Percentiles rank a stretch among this genome's conserved stretches.
Conservation (phyloP, 2,329 filamentous ascomycete species). For the Cyphellophora attinorum region DNA sequence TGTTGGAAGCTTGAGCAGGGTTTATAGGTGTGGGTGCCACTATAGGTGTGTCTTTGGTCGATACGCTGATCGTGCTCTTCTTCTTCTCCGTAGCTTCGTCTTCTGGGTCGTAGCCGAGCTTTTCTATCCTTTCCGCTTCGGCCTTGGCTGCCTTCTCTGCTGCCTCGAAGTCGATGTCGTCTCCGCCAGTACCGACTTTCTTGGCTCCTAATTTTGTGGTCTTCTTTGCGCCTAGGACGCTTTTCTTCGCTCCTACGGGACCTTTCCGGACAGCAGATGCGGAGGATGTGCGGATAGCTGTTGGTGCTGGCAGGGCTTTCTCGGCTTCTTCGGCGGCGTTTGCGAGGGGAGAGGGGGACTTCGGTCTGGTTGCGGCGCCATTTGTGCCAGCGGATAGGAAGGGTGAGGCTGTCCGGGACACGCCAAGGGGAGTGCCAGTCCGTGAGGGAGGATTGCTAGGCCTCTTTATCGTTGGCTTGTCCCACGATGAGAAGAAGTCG, state of each 20-base stretch:
- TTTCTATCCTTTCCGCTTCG: constrained; percentile 90
- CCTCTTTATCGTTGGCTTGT: constrained; percentile 93
- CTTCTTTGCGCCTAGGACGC: constrained; percentile 80
- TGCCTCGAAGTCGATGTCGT: constrained; percentile 89
- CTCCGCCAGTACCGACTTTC: constrained; percentile 63
- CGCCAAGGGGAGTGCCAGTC: constrained; percentile 72
- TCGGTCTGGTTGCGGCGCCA: constrained; percentile 62
- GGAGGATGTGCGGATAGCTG: constrained; percentile 63
- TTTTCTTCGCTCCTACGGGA: constrained; percentile 60
- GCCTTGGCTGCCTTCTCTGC: constrained; percentile 96
- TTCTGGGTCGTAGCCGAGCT: constrained; percentile 89
- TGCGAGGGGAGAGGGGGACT: constrained; percentile 52
- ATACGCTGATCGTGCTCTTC: constrained; percentile 23
- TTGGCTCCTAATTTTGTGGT: constrained; percentile 78
- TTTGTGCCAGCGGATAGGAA: constrained; percentile 68
- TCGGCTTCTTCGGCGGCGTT: constrained; percentile 48
- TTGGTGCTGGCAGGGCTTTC: constrained; percentile 42
- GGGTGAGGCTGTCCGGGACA: constrained; percentile 76
- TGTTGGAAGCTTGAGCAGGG: constrained; percentile 49
- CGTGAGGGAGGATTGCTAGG: constrained; percentile 89
- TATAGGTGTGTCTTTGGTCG: constrained; percentile 47
- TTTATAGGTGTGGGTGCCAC: constrained; percentile 68
- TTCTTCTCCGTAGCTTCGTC: constrained; percentile 55
- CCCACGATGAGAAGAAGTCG: constrained; percentile 98
- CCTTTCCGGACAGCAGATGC: constrained; percentile 76